Evolutionary conservation across 768 basidiomycete species (phyloP).

Genomic region (Cubamyces lactineus): DNA sequence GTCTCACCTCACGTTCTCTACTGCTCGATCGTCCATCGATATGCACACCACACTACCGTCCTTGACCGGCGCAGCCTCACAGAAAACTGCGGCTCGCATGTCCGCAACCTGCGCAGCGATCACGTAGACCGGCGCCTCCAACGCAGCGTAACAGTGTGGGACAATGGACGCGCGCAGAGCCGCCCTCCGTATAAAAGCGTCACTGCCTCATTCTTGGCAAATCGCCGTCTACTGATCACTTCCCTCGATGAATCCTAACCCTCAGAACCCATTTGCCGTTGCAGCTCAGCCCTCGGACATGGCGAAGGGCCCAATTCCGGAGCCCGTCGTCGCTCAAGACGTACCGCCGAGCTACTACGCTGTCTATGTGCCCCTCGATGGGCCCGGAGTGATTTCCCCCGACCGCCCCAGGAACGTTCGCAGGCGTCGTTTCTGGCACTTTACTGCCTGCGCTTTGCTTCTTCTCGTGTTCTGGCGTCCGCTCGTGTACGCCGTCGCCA

Average conservation of each 20-base stretch:
- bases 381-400: neutral
- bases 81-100: neutral
- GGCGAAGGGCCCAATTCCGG: conserved; percentile 3
- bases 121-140: neutral
- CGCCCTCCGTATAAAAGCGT: neutral
- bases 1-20: too few species aligned
- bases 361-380: conserved; percentile 3
- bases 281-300: neutral
- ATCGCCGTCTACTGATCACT: conserved; percentile 1
- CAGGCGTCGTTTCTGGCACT: conserved; percentile 24
- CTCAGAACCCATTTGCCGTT: conserved; percentile 4
- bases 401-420: conserved; percentile 15
- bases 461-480: conserved; percentile 9
- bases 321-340: neutral
- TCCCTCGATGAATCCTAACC: conserved; percentile 8
- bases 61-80: neutral
- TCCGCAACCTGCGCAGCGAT: conserved; percentile 1
- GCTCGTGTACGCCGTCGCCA: neutral
- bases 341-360: conserved; percentile 9
- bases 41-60: too few species aligned
- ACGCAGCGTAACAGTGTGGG: too few species aligned
- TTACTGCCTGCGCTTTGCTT: conserved; percentile 10
- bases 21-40: too few species aligned
- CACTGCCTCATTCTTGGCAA: neutral
- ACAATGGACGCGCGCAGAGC: neutral